A percentile compares a stretch with the other conserved stretches of the same genome.
phyloP scores from a whole-genome alignment of 768 basidiomycete genomes.

The Lentinula edodes region DNA sequence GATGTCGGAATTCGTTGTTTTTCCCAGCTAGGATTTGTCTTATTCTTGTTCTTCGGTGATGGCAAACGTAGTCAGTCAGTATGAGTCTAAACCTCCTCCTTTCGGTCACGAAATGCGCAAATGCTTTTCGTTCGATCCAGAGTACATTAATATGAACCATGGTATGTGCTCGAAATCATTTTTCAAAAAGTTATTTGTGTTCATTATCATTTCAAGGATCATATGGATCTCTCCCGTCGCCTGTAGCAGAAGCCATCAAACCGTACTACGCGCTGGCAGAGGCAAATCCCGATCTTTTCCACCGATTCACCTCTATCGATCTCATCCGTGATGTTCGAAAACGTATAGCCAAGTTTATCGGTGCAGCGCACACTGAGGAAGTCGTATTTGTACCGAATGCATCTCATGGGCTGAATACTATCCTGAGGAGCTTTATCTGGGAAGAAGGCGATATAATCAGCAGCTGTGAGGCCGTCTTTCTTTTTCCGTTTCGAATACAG shows the following conservation, averaged over 20 bases:
- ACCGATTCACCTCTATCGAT: conserved; percentile 29
- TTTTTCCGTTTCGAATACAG: background rate
- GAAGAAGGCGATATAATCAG: conserved; percentile 62
- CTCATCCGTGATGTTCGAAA: conserved; percentile 34
- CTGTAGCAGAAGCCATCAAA: conserved; percentile 41
- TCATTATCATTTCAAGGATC: conserved; percentile 35
- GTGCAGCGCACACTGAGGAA: conserved; percentile 41
- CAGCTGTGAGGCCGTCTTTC: conserved; percentile 35
- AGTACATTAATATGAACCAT: conserved; percentile 61
- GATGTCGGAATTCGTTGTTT: background rate
- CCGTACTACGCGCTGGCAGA: conserved; percentile 39
- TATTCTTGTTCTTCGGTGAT: background rate
- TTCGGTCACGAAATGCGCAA: conserved; percentile 55
- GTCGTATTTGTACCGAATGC: conserved; percentile 59
- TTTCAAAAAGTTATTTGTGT: background rate
- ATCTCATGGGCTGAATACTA: conserved; percentile 59
- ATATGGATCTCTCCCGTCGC: conserved; percentile 50
- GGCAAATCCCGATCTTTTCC: conserved; percentile 52
- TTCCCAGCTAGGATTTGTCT: background rate
- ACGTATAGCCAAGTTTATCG: conserved; percentile 47
- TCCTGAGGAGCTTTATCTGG: conserved; percentile 67
- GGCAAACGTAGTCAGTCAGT: background rate
- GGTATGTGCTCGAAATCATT: conserved; percentile 29
- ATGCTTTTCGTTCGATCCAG: conserved; percentile 51
- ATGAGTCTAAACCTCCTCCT: conserved; percentile 4